These are phyloP conservation scores for Aspergillus bridgeri DNA, from an alignment of 495 filamentous ascomycete species.

Conservation along the genomic window DNA sequence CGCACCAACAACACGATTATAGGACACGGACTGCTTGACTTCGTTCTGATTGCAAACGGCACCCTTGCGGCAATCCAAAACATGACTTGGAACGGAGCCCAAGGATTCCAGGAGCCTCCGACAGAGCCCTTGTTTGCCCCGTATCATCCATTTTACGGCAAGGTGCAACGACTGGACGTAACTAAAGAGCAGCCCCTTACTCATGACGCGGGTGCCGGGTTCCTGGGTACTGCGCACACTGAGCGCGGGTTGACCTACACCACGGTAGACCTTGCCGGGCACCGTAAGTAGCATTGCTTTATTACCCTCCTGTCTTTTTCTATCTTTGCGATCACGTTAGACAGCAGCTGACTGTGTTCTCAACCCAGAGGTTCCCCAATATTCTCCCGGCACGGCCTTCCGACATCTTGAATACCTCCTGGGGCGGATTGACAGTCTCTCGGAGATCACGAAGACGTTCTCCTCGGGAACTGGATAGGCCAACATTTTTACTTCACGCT, in stretches of 20 bases:
- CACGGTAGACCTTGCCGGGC: conserved; percentile 55
- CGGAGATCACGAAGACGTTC: not conserved
- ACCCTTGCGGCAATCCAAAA: conserved; percentile 73
- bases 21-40: conserved; percentile 58
- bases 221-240: conserved; percentile 57
- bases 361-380: conserved; percentile 49
- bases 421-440: conserved; percentile 51
- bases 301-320: too few relatives aligned
- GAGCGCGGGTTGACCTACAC: conserved; percentile 70
- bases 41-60: conserved; percentile 60
- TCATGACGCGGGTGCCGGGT: conserved; percentile 47
- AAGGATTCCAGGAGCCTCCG: conserved; percentile 63
- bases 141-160: conserved; percentile 41
- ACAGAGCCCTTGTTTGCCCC: conserved; percentile 63
- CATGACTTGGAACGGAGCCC: conserved; percentile 75
- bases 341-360: conserved; percentile 1
- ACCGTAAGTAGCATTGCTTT: conserved; percentile 39
- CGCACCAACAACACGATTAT: conserved; percentile 65
- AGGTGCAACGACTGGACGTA: conserved; percentile 27
- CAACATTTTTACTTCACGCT: too few relatives aligned
- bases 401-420: conserved; percentile 66
- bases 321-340: not conserved
- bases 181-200: conserved; percentile 14
- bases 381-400: conserved; percentile 59
- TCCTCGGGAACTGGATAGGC: not conserved